Base-by-base conservation (phyloP, 2,329 filamentous ascomycete genomes). In the Monosporascus cannonballus region DNA sequence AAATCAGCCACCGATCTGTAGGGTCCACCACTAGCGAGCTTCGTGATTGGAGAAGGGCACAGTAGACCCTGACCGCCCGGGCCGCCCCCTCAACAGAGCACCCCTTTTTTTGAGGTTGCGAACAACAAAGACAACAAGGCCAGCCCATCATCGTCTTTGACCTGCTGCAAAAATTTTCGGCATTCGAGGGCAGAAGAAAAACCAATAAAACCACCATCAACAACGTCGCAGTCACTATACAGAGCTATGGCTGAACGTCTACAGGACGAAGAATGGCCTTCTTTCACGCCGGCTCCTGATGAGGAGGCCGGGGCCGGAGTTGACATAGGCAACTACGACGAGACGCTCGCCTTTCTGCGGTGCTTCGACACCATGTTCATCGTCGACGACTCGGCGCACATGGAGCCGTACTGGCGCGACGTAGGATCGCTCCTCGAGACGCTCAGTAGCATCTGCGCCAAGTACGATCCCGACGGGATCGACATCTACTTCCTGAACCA, bases 341-440 rank as follows among this genome's bases (percentile, higher is more conserved):
- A 46, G 42, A 46, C 42, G 3, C 42, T 46, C 62, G 72, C 78
- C 0, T 87, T 87, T 62, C 81, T 91, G 4, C 63, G 65, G 39
- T 73, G 75, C 49, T 89, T 90, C 65, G 84, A 90, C 66, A 90
- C 86, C 2, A 70, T 86, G n/a, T 85, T 90, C 64, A 69, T 90
- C 0, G 87, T 91, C 63, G 87, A 90, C 64, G 87, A 91, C 67
- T 86, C 81, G 34, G 81, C 80, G 18, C 84, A 80, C 54, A 90
- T 90, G 87, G 72, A 74, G 7, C 63, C 70, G 22, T 77, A 77
- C 34, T 91, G 87, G 87, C 69, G 71, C 24, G 83, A 89, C 64
- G 85, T 86, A 0, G 71, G 74, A 20, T 71, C 75, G 44, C 83
- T 87, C 2, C 74, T 90, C 3, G 71, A 77, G 22, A 76, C 78